Conservation (phyloP, 2,329 filamentous ascomycete species). For the Fusarium falciforme region DNA sequence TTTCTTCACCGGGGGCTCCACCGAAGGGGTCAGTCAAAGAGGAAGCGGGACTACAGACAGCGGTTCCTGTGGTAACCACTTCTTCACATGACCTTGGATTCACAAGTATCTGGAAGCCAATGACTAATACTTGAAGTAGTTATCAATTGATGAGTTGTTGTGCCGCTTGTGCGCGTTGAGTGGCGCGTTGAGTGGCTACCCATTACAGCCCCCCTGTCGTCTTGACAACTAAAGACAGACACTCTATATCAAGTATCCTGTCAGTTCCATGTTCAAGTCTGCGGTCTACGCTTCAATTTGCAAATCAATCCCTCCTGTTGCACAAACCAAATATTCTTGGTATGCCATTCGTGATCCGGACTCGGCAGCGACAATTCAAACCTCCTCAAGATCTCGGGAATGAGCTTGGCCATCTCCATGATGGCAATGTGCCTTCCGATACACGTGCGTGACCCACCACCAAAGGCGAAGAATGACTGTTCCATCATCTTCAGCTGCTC, state of each 20-base stretch:
- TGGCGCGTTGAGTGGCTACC: not conserved
- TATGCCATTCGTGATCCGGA: not conserved
- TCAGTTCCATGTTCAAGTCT: not conserved
- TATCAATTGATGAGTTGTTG: not conserved
- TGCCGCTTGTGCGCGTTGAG: not conserved
- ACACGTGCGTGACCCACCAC: not conserved
- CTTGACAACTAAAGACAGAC: not conserved
- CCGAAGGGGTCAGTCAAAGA: not conserved
- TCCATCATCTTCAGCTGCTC: not conserved
- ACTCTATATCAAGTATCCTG: not conserved
- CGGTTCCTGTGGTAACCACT: not conserved
- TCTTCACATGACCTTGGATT: not conserved
- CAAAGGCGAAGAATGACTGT: not conserved
- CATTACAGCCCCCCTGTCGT: not conserved
- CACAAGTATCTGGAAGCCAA: not conserved
- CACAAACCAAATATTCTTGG: not conserved
- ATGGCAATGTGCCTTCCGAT: not conserved
- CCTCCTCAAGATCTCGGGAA: not conserved
- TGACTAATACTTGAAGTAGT: not conserved
- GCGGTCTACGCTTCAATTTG: not conserved
- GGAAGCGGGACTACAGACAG: not conserved
- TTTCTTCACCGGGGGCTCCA: not conserved
- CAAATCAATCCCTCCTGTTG: not conserved
- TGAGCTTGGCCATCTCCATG: not conserved
- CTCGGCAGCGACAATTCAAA: not conserved